Evolutionary conservation across 2,329 filamentous ascomycete species (phyloP), one percentile per base, ranked within the genome.

Genomic region (Botryotinia narcissicola): DNA sequence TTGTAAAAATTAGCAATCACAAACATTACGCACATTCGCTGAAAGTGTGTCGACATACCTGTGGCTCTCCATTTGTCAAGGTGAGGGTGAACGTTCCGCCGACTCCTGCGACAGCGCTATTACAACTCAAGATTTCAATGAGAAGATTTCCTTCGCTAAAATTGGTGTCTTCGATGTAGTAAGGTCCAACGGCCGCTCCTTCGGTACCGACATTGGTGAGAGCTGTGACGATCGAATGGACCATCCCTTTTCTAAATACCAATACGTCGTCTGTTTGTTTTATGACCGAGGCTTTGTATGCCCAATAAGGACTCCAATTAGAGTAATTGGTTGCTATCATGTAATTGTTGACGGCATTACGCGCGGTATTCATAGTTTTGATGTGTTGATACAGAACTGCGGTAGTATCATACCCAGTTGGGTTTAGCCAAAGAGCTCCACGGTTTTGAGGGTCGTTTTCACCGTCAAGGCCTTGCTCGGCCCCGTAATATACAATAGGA

Each of bases 401-500:
- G 0, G 76, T 78, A 0, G 81, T 85, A 29, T 80, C 76, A 74
- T 84, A 86, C 0, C 80, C 80, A 0, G 82, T 44, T 25, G 48
- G 44, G 82, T 72, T 75, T 0, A 83, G 75, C 84, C 84, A 86
- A n/a, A 82, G 78, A 8, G 84, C 84, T 75, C 85, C 84, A 20
- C 84, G 83, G 73, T 85, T 85, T 35, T 78, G 20, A 1, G 84
- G 84, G 46, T 83, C 83, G 20, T 57, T 74, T 4, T 68, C 74
- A 35, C 83, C 83, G 16, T 80, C 77, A 77, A 83, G 84, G 76
- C 84, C 82, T 74, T 87, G 86, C 77, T 87, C 86, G 75, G 87
- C 84, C 14, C 86, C 86, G 73, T 86, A 82, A 76, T 87, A 87
- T 48, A 87, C 73, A 74, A 87, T 84, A 0, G 86, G 86, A 51